Evolutionary conservation across 768 basidiomycete genomes (phyloP).

Genomic region (Russula sp.): DNA sequence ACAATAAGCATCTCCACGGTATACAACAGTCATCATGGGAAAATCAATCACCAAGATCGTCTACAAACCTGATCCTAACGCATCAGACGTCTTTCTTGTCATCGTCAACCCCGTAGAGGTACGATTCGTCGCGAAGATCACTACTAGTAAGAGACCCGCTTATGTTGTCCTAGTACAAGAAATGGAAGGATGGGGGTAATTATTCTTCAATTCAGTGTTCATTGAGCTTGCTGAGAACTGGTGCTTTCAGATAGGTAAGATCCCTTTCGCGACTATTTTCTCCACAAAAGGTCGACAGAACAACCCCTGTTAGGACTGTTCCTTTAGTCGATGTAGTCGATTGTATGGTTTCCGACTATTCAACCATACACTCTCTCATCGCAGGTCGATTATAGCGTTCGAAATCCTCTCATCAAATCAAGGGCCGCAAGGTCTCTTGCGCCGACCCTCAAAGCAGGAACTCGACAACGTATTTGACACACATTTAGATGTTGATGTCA

Average conservation of each 20-base stretch:
- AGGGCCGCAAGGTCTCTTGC: slow-evolving; percentile 71
- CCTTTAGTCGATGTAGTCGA: slow-evolving; percentile 75
- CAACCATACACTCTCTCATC: neutral
- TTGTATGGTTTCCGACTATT: slow-evolving; percentile 36
- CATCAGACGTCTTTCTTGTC: slow-evolving; percentile 64
- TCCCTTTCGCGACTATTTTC: slow-evolving; percentile 45
- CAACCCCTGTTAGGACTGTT: slow-evolving; percentile 42
- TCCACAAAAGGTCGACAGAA: slow-evolving; percentile 8
- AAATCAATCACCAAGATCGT: slow-evolving; percentile 59
- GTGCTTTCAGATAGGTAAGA: slow-evolving; percentile 57
- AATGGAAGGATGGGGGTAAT: slow-evolving; percentile 77
- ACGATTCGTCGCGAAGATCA: slow-evolving; percentile 20
- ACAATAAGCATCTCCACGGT: neutral
- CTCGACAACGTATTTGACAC: slow-evolving; percentile 68
- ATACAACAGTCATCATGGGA: slow-evolving; percentile 30
- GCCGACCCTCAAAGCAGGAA: slow-evolving; percentile 73
- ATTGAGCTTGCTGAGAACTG: slow-evolving; percentile 19
- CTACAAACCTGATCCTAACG: slow-evolving; percentile 70
- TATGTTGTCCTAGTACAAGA: slow-evolving; percentile 46
- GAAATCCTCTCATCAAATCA: slow-evolving; percentile 61
- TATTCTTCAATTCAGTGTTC: slow-evolving; percentile 16
- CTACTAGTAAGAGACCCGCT: slow-evolving; percentile 3
- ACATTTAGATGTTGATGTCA: slow-evolving; percentile 55
- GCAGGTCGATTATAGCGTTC: slow-evolving; percentile 44
- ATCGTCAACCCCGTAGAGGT: slow-evolving; percentile 65